Conservation (phyloP, 129 eudicot species). For the Scalesia atractyloides region DNA sequence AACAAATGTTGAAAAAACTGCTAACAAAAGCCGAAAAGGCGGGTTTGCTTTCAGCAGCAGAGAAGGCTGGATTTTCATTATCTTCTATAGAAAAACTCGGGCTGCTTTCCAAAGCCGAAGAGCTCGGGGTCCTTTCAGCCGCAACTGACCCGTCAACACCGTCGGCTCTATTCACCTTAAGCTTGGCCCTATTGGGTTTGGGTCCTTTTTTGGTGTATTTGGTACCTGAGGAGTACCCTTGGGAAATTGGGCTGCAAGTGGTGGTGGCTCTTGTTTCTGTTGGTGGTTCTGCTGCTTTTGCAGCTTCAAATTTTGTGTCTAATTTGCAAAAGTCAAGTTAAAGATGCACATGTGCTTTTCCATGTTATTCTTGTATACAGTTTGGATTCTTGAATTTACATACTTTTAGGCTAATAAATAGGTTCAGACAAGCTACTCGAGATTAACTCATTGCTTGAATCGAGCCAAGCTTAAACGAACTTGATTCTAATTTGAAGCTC, state of each 20-base stretch:
- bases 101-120: slow-evolving; percentile 90
- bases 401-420: slow-evolving; percentile 19
- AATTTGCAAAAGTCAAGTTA: slow-evolving; percentile 66
- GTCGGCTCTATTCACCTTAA: slow-evolving; percentile 58
- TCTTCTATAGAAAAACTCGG: slow-evolving; percentile 83
- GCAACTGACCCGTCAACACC: slow-evolving; percentile 87
- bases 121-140: slow-evolving; percentile 83
- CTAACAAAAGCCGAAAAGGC: slow-evolving; percentile 97
- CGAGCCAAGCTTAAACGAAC: too few species aligned
- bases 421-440: too few species aligned
- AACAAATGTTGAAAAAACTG: slow-evolving; percentile 79
- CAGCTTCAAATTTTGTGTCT: slow-evolving; percentile 76
- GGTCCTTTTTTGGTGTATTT: slow-evolving; percentile 70
- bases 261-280: slow-evolving; percentile 63
- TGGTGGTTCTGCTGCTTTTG: slow-evolving; percentile 95
- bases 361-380: slow-evolving; percentile 21
- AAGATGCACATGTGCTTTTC: slow-evolving; percentile 11
- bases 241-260: slow-evolving; percentile 74
- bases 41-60: slow-evolving; percentile 86
- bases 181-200: slow-evolving; percentile 52
- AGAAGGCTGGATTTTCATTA: slow-evolving; percentile 67
- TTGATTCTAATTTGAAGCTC: too few species aligned
- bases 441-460: too few species aligned
- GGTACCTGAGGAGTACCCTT: slow-evolving; percentile 88
- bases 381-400: slow-evolving; percentile 22